These are phyloP conservation scores for Boletus rufocinnamomeus DNA, from an alignment of 768 basidiomycete genomes.

Conservation along the genomic window DNA sequence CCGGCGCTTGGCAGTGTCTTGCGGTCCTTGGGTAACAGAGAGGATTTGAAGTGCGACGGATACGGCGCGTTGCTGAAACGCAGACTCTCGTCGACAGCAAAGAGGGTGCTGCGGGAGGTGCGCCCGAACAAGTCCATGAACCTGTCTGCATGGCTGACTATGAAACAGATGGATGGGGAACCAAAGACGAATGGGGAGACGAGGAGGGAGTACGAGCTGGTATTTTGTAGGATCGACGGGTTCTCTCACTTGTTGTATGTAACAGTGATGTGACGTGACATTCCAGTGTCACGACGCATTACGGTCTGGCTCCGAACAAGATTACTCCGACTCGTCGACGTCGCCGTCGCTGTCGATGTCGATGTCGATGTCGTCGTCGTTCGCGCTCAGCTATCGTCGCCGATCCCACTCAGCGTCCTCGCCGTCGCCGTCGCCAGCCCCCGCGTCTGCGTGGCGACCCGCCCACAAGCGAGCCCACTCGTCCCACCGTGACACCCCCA, in stretches of 20 bases:
- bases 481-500: conserved; percentile 38
- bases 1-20: conserved; percentile 44
- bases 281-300: conserved; percentile 15
- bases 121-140: neutral
- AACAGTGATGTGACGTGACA: conserved; percentile 28
- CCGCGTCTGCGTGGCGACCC: conserved; percentile 41
- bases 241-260: conserved; percentile 25
- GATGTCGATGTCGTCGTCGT: conserved; percentile 38
- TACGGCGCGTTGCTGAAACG: conserved; percentile 36
- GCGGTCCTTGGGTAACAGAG: conserved; percentile 28
- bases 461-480: conserved; percentile 53
- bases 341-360: conserved; percentile 9
- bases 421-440: conserved; percentile 37
- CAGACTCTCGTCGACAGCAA: conserved; percentile 32
- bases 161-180: conserved; percentile 5
- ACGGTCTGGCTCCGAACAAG: conserved; percentile 19
- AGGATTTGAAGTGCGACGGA: conserved; percentile 9
- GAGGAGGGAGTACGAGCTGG: conserved; percentile 14
- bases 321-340: conserved; percentile 4
- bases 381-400: conserved; percentile 43
- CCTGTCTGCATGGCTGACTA: neutral
- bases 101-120: conserved; percentile 34
- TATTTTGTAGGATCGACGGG: conserved; percentile 23
- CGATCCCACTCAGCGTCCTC: conserved; percentile 55
- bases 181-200: too few species aligned